These are phyloP conservation scores for Starmerella vaccinii DNA, from an alignment of 805 yeast genomes.

Conservation along the genomic window DNA sequence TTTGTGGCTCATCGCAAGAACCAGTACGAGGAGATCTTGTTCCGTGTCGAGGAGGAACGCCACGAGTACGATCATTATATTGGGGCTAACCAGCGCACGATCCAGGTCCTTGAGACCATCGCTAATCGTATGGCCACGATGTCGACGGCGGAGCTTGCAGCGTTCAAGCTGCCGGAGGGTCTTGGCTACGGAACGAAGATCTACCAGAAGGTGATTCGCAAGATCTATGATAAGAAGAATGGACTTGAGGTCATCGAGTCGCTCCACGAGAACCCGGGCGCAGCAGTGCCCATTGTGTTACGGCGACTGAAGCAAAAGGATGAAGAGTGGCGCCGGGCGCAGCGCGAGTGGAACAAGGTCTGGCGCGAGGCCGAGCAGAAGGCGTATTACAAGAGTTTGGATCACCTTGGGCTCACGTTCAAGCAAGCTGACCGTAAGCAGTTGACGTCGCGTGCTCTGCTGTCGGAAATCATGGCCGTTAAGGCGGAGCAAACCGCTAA, in stretches of 20 bases:
- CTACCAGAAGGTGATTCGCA: slow-evolving; percentile 84
- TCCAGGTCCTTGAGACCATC: slow-evolving; percentile 89
- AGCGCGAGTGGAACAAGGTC: slow-evolving; percentile 96
- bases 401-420: slow-evolving; percentile 90
- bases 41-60: slow-evolving; percentile 93
- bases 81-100: slow-evolving; percentile 89
- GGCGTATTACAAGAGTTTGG: slow-evolving; percentile 84
- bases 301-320: slow-evolving; percentile 93
- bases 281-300: slow-evolving; percentile 87
- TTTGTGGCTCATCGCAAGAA: slow-evolving; percentile 97
- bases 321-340: slow-evolving; percentile 97
- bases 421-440: slow-evolving; percentile 93
- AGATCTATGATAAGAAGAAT: slow-evolving; percentile 85
- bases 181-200: slow-evolving; percentile 91
- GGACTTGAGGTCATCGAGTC: slow-evolving; percentile 96
- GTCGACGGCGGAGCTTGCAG: slow-evolving; percentile 80
- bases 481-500: slow-evolving; percentile 86
- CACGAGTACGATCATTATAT: slow-evolving; percentile 93
- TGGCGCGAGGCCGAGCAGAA: slow-evolving; percentile 98
- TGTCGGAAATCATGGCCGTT: slow-evolving; percentile 84
- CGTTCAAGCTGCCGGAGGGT: slow-evolving; percentile 82
- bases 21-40: slow-evolving; percentile 91
- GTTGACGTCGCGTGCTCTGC: slow-evolving; percentile 76
- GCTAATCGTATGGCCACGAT: slow-evolving; percentile 88
- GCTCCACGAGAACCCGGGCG: slow-evolving; percentile 85